phyloP scores from a whole-genome alignment of 352 stramenopile species.

The Pseudoperonospora humuli region DNA sequence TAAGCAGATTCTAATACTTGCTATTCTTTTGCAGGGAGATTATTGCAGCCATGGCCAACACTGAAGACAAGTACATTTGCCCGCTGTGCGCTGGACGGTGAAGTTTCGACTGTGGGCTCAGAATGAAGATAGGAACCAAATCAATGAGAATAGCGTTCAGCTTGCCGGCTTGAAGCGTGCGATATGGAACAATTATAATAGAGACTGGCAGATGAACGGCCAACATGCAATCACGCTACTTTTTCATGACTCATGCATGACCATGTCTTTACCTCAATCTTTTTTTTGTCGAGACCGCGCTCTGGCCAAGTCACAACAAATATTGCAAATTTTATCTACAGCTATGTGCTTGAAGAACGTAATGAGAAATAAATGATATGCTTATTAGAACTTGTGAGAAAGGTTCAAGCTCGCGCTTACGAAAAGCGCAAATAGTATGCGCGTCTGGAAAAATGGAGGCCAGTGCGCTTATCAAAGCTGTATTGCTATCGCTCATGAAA shows the following conservation, averaged over 20 bases:
- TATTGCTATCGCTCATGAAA: too few species aligned
- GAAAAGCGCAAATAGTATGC: too few species aligned
- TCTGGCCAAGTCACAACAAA: too few species aligned
- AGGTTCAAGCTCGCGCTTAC: too few species aligned
- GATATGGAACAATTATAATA: conserved; percentile 21
- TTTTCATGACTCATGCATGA: too few species aligned
- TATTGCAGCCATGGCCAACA: conserved; percentile 52
- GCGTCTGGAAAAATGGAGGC: too few species aligned
- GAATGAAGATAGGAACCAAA: conserved; percentile 3
- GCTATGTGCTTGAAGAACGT: too few species aligned
- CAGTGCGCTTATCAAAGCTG: too few species aligned
- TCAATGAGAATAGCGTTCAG: neutral
- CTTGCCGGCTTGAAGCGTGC: neutral
- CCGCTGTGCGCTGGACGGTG: conserved; percentile 61
- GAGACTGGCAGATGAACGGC: neutral
- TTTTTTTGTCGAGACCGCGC: neutral
- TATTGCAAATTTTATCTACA: too few species aligned
- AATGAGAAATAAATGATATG: too few species aligned
- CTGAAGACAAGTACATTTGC: conserved; percentile 83
- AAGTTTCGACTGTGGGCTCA: conserved; percentile 10
- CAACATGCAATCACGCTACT: neutral
- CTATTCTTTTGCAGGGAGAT: conserved; percentile 22
- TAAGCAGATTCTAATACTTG: conserved; percentile 9
- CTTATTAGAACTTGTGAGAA: too few species aligned
- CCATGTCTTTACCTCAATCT: neutral